Base-by-base conservation (phyloP, 1,139 yeast species). In the Yamadazyma mexicana region DNA sequence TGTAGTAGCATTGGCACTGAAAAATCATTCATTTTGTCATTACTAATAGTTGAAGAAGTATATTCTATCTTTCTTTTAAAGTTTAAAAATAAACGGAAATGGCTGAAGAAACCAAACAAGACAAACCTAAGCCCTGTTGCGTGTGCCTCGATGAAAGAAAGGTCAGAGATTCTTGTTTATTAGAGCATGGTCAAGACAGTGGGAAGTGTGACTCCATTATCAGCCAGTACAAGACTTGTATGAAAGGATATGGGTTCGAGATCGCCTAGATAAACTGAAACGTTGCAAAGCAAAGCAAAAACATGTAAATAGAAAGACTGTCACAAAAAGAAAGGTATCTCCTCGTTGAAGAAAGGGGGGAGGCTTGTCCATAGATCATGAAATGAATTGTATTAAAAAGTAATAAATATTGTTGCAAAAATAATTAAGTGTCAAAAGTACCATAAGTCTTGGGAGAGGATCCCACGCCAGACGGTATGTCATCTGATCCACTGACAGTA, bases 81-180 rank as follows among this genome's bases (percentile, higher is more conserved):
- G n/a, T n/a, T 20, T 6, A 5, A 20, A 20, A 20, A 20, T 20
- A 5, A 5, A 5, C 5, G 22, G 17, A 31, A 11, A 43, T 40
- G 44, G 31, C 44, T 17, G 47, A 42, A 42, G 44, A 42, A 32
- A 46, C 43, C 12, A 52, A 52, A 41, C 48, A 51, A 40, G 35
- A 46, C 17, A 84, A 87, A 59, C 94, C 94, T 50, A 92, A 91
- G 68, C 97, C 98, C 45, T 92, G 98, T 65, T 92, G 98, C 56
- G 98, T 92, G 23, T 92, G 98, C 64, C 77, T 83, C 50, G 86
- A 83, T 27, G 94, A 91, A 58, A 92, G 91, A 69, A 76, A 84
- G 48, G 61, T 66, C 18, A 77, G 98, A 56, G 98, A 92, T 57
- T 89, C 89, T 56, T 92, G 98, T 60, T 69, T 91, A 43, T 73